A percentile compares a stretch with the other conserved stretches of the same genome.
These are phyloP conservation scores for Colletotrichum kahawae DNA, from an alignment of 2,329 filamentous ascomycete species.

Conservation along the genomic window DNA sequence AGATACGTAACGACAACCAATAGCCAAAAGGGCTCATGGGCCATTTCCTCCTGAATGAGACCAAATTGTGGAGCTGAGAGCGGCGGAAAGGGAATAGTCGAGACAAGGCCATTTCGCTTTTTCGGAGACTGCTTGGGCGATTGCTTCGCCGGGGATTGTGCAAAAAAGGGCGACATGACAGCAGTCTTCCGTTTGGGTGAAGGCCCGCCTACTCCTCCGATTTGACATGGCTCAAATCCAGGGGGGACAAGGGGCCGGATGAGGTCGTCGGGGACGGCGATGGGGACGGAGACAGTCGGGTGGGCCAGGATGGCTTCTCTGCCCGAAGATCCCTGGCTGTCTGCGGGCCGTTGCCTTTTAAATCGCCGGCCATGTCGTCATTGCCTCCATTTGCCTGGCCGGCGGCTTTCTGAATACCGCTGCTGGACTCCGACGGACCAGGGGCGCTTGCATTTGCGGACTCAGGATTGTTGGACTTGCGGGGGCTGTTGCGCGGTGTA, in stretches of 20 bases:
- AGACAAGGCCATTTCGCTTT: constrained; percentile 48
- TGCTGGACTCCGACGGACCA: not conserved
- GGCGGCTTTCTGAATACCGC: not conserved
- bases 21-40: constrained; percentile 77
- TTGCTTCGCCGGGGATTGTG: constrained; percentile 19
- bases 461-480: not conserved
- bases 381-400: not conserved
- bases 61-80: constrained; percentile 71
- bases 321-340: constrained; percentile 21
- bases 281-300: not conserved
- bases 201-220: not conserved
- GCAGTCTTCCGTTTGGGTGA: constrained; percentile 1
- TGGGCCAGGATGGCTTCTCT: constrained; percentile 8
- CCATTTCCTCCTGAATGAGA: constrained; percentile 82
- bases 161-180: constrained; percentile 39
- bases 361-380: not conserved
- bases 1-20: constrained; percentile 85
- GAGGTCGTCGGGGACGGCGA: constrained; percentile 7
- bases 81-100: constrained; percentile 69
- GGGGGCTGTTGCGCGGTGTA: constrained; percentile 7
- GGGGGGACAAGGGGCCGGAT: constrained; percentile 11
- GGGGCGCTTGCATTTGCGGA: not conserved
- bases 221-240: constrained; percentile 11
- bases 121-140: constrained; percentile 24
- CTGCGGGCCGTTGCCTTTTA: constrained; percentile 19